Conservation (phyloP, 768 basidiomycete species). For the Russula vinacea region DNA sequence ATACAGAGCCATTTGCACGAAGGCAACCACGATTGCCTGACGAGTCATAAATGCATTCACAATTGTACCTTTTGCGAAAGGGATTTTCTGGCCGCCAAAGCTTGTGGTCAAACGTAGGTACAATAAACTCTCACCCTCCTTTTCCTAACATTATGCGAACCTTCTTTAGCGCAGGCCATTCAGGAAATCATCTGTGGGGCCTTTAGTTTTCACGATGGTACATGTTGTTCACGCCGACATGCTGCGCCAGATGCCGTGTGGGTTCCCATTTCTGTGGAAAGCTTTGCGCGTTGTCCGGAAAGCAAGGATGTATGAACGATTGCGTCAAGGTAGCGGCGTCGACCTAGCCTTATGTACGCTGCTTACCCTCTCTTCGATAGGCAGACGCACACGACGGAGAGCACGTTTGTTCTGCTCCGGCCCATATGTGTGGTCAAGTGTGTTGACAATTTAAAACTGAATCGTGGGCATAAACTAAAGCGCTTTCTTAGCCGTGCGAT, state of each 20-base stretch:
- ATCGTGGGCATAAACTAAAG: neutral
- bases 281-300: conserved; percentile 45
- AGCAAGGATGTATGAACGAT: conserved; percentile 48
- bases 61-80: conserved; percentile 46
- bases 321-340: conserved; percentile 48
- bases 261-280: conserved; percentile 54
- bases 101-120: conserved; percentile 51
- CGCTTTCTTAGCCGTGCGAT: conserved; percentile 22
- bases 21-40: conserved; percentile 48
- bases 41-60: conserved; percentile 47
- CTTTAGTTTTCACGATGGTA: neutral
- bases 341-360: neutral
- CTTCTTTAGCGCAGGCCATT: conserved; percentile 50
- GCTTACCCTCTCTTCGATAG: conserved; percentile 35
- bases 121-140: neutral
- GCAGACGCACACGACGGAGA: conserved; percentile 49
- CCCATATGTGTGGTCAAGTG: conserved; percentile 57
- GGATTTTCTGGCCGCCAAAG: conserved; percentile 24
- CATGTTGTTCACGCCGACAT: conserved; percentile 28
- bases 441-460: neutral
- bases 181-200: conserved; percentile 50
- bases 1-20: conserved; percentile 47
- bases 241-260: conserved; percentile 43
- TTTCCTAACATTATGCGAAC: neutral
- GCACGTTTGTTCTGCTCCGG: conserved; percentile 52